Evolutionary conservation across 441 rosid genomes (phyloP), one percentile per base, ranked within the genome.

Genomic region (Melastoma candidum): DNA sequence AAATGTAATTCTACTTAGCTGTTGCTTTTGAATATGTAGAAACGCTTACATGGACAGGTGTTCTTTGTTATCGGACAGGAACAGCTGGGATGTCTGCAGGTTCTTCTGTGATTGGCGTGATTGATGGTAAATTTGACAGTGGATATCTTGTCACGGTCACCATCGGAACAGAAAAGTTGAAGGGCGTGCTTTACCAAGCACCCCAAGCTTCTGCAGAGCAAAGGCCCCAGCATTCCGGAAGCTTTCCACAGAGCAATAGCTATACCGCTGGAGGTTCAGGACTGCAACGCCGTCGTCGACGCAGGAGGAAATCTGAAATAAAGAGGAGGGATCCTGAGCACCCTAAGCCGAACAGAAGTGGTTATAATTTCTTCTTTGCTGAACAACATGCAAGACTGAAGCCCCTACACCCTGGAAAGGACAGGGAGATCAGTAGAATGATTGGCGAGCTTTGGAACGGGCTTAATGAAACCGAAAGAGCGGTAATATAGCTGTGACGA

Each of bases 381-480:
- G 99, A 93, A 73, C 97, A 93, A 70, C 95, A 84, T 9, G 93
- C 95, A 1, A 84, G 89, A 63, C 74, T 89, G 63, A 89, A 84
- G 60, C 95, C 93, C 1, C 87, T 89, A 53, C 72, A 84, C 66
- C 97, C 97, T 2, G 97, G 97, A 55, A 89, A 87, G 67, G 96
- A 89, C 65, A 76, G 95, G 61, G 97, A 93, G 63, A 89, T 89
- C 65, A 89, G 97, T 59, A 70, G 79, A 65, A 86, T 83, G 95
- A 93, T 93, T 41, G 99, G 99, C 60, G 96, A 93, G 66, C 73
- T 83, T 11, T 93, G 99, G 99, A 89, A 74, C 78, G 84, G 80
- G 54, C 74, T 86, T 26, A 75, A 65, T 0, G 95, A 89, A 10
- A 26, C 77, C 10, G 82, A 81, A 47, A 86, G 70, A 72, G 25